Evolutionary conservation across 2,329 filamentous ascomycete species (phyloP).

Genomic region (Botrytis fragariae): DNA sequence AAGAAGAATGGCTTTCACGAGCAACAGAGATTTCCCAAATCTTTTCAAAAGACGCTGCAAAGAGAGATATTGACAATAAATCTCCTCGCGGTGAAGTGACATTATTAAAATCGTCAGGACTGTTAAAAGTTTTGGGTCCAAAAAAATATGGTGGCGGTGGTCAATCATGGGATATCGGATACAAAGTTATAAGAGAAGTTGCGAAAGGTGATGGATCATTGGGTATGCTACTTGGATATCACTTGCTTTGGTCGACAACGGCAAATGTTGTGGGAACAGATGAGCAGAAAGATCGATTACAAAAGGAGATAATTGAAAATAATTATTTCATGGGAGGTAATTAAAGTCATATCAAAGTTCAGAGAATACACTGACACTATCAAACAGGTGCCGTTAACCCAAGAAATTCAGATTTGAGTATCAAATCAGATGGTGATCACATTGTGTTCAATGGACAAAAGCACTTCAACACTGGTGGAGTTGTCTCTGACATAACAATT

Average conservation of each 20-base stretch:
- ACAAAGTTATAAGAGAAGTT: conserved; percentile 59
- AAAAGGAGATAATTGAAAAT: conserved; percentile 58
- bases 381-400: conserved; percentile 57
- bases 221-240: conserved; percentile 65
- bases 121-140: conserved; percentile 51
- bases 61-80: conserved; percentile 50
- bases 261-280: conserved; percentile 58
- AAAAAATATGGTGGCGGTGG: conserved; percentile 52
- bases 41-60: conserved; percentile 15
- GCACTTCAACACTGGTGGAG: conserved; percentile 66
- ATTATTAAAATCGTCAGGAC: conserved; percentile 50
- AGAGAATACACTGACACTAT: not conserved
- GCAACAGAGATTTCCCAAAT: conserved; percentile 6
- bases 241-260: conserved; percentile 61
- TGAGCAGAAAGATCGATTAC: conserved; percentile 56
- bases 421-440: conserved; percentile 52
- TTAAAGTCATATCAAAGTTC: not conserved
- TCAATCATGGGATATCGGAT: conserved; percentile 54
- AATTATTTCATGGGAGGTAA: conserved; percentile 63
- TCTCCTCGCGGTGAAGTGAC: conserved; percentile 50
- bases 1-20: conserved; percentile 13
- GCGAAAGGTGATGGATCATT: conserved; percentile 64
- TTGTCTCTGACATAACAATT: conserved; percentile 63
- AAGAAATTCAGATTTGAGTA: conserved; percentile 58
- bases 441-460: conserved; percentile 62